These are phyloP conservation scores for Pythium plurisporium DNA, from an alignment of 352 stramenopile species.

Conservation along the genomic window DNA sequence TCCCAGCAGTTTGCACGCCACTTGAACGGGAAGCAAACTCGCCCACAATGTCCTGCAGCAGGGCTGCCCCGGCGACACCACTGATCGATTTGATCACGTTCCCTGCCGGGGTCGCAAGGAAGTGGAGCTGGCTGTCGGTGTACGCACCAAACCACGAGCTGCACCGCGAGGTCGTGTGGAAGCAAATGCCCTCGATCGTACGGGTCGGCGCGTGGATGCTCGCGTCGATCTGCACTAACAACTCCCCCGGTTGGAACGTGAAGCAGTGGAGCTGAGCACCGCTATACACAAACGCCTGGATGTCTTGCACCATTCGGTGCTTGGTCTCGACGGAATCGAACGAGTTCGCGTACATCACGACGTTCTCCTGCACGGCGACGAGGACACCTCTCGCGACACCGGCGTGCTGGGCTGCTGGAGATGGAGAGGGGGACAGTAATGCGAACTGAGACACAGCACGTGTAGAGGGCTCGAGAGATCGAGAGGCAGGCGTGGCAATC, in stretches of 20 bases:
- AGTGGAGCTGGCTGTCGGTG: conserved; percentile 30
- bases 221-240: conserved; percentile 45
- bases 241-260: conserved; percentile 26
- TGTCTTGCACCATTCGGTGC: background rate
- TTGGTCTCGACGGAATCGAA: conserved; percentile 9
- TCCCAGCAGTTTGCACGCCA: background rate
- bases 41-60: conserved; percentile 38
- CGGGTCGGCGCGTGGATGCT: conserved; percentile 20
- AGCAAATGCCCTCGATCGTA: conserved; percentile 48
- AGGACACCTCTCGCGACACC: conserved; percentile 18
- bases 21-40: conserved; percentile 11
- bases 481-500: background rate
- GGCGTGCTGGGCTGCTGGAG: background rate
- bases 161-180: conserved; percentile 51
- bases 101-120: conserved; percentile 36
- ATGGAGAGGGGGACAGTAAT: background rate
- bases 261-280: conserved; percentile 39
- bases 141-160: conserved; percentile 54
- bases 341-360: conserved; percentile 15
- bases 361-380: conserved; percentile 14
- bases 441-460: background rate
- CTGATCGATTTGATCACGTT: conserved; percentile 27
- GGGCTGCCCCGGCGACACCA: conserved; percentile 21
- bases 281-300: conserved; percentile 13
- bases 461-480: background rate